Conservation (phyloP, 495 filamentous ascomycete genomes). For the Podospora tetraspora region DNA sequence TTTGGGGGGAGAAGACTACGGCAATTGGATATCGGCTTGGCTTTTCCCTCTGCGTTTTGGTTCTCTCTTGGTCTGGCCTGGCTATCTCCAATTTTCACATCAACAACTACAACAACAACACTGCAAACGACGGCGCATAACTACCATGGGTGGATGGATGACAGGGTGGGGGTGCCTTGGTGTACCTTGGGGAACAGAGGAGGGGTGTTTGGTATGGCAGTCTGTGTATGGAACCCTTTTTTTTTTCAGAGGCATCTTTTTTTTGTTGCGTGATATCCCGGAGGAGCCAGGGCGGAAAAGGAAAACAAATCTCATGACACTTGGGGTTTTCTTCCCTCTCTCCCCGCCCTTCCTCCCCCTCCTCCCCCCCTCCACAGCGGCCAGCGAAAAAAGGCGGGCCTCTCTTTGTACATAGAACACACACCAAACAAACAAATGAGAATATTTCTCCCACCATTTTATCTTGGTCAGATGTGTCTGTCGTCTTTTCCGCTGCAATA, state of each 20-base stretch:
- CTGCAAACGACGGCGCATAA: not conserved
- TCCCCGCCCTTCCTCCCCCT: no score
- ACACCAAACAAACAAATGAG: not conserved
- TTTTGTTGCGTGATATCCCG: not conserved
- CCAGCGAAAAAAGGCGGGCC: not conserved
- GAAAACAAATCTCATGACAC: not conserved
- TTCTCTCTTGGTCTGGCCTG: not conserved
- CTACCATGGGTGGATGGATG: not conserved
- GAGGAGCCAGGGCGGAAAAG: not conserved
- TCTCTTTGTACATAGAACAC: not conserved
- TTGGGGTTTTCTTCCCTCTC: not conserved
- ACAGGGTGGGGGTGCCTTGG: not conserved
- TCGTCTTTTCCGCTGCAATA: not conserved
- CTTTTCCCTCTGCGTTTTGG: not conserved
- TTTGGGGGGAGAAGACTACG: not conserved
- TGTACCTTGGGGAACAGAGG: not conserved
- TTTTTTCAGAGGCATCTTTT: not conserved
- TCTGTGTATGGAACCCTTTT: not conserved
- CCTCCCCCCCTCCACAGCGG: not conserved
- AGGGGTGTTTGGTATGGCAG: not conserved
- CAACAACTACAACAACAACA: not conserved
- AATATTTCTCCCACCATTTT: not conserved
- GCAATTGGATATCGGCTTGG: not conserved
- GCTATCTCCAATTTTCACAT: not conserved
- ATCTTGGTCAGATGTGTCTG: not conserved